Evolutionary conservation across 441 rosid species (phyloP).

Genomic region (Mallotus repandus): DNA sequence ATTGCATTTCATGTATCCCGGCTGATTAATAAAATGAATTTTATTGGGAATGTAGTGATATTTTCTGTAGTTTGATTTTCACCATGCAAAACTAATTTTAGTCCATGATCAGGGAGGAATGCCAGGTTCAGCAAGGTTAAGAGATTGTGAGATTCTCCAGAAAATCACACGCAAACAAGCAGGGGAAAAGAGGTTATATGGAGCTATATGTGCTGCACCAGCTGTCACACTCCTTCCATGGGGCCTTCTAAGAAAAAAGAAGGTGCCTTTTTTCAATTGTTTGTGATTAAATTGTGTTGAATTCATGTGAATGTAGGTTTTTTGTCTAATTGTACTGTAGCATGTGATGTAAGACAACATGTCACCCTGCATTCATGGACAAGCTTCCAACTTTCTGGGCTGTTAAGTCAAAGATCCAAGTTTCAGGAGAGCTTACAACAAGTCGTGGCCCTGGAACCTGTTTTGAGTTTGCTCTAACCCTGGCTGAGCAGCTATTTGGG

Average conservation of each 20-base stretch:
- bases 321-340: slow-evolving; percentile 52
- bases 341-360: slow-evolving; percentile 67
- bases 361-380: slow-evolving; percentile 89
- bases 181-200: slow-evolving; percentile 65
- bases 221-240: slow-evolving; percentile 94
- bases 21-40: background rate
- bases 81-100: background rate
- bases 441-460: slow-evolving; percentile 97
- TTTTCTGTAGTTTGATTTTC: background rate
- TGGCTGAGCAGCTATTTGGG: slow-evolving; percentile 82
- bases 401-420: slow-evolving; percentile 74
- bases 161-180: slow-evolving; percentile 74
- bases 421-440: slow-evolving; percentile 89
- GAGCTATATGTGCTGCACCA: slow-evolving; percentile 94
- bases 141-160: slow-evolving; percentile 69
- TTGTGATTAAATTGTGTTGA: slow-evolving; percentile 16
- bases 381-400: slow-evolving; percentile 94
- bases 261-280: slow-evolving; percentile 38
- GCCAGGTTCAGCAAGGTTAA: slow-evolving; percentile 90
- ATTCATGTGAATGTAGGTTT: slow-evolving; percentile 23
- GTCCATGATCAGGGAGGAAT: slow-evolving; percentile 74
- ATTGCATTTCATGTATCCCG: background rate
- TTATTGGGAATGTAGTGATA: background rate
- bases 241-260: slow-evolving; percentile 77
- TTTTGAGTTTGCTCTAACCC: slow-evolving; percentile 74